Percentiles rank a stretch among this genome's conserved stretches.
Conservation (phyloP, 768 basidiomycete species). For the Lactarius indigo region DNA sequence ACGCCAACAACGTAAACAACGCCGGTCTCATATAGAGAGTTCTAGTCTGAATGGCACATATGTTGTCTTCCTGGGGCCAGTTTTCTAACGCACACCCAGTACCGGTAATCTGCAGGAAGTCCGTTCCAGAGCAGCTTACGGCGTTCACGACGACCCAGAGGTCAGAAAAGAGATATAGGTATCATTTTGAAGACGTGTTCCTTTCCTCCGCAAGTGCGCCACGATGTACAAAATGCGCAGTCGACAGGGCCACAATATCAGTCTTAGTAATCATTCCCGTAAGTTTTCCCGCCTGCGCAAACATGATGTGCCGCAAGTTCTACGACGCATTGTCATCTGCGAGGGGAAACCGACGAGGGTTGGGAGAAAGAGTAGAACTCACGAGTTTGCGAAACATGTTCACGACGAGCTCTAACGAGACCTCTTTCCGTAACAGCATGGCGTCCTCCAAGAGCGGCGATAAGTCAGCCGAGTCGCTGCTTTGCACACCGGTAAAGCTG, state of each 20-base stretch:
- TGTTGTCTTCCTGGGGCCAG: too few species aligned
- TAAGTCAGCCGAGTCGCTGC: conserved; percentile 28
- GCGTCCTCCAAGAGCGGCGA: conserved; percentile 42
- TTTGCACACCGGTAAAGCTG: background rate
- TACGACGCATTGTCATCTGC: conserved; percentile 28
- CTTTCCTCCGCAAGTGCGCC: conserved; percentile 27
- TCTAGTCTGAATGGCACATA: too few species aligned
- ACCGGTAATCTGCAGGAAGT: too few species aligned
- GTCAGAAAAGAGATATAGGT: too few species aligned
- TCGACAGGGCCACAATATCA: conserved; percentile 59
- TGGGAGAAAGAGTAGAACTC: conserved; percentile 7
- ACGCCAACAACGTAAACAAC: too few species aligned
- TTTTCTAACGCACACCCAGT: too few species aligned
- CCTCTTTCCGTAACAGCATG: conserved; percentile 61
- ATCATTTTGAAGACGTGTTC: background rate
- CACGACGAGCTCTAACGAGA: conserved; percentile 67
- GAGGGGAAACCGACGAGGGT: conserved; percentile 12
- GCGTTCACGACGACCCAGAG: too few species aligned
- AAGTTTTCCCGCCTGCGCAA: conserved; percentile 56
- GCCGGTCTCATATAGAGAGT: too few species aligned
- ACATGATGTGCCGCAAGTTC: conserved; percentile 68
- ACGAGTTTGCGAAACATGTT: conserved; percentile 74
- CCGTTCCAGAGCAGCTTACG: too few species aligned
- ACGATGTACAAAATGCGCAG: conserved; percentile 54
- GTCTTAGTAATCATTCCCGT: conserved; percentile 66